Conservation (phyloP, 305 asterid genomes). For the Fraxinus baroniana region DNA sequence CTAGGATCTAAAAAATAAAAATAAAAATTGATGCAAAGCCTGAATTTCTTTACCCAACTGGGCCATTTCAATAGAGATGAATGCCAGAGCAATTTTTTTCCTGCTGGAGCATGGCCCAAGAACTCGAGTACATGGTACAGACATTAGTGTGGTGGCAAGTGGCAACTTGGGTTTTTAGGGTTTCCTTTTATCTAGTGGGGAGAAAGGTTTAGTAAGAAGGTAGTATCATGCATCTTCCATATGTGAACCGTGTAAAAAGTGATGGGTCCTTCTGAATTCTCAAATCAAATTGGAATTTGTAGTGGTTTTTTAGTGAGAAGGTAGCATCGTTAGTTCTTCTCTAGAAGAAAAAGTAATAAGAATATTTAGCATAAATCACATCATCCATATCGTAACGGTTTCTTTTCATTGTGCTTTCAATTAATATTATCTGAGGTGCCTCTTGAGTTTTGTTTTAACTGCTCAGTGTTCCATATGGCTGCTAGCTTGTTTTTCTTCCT, state of each 20-base stretch:
- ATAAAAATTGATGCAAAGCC: not conserved
- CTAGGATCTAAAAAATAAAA: not conserved
- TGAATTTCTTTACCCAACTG: not conserved
- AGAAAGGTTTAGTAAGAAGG: not conserved
- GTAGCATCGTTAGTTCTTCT: not conserved
- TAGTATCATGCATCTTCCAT: not conserved
- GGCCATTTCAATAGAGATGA: not conserved
- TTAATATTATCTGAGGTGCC: not conserved
- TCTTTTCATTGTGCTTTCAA: not conserved
- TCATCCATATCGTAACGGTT: not conserved
- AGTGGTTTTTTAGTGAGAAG: not conserved
- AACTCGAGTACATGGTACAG: not conserved
- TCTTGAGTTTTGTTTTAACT: not conserved
- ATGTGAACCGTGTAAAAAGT: not conserved
- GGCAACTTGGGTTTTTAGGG: not conserved
- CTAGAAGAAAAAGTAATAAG: not conserved
- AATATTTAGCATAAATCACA: not conserved
- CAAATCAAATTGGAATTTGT: not conserved
- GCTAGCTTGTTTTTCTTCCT: not conserved
- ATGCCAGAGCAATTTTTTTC: not conserved
- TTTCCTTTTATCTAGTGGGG: not conserved
- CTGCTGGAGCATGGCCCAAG: not conserved
- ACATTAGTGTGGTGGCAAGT: not conserved
- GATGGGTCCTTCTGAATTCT: not conserved
- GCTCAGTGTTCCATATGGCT: not conserved